phyloP scores from a whole-genome alignment of 495 filamentous ascomycete species.

The Penicillium canescens region DNA sequence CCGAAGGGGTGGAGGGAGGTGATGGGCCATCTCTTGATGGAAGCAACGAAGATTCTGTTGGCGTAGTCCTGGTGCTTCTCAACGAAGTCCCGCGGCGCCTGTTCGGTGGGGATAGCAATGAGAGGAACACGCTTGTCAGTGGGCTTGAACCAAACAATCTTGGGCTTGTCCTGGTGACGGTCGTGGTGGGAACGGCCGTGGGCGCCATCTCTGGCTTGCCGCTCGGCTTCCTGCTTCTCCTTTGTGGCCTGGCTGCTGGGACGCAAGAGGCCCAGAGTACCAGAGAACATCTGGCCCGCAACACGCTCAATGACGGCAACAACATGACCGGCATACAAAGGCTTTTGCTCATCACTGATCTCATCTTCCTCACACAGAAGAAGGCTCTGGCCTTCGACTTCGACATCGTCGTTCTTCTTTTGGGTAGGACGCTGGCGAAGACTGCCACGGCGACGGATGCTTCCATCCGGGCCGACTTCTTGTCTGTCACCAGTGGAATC shows the following conservation, averaged over 20 bases:
- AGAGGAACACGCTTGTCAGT: conserved; percentile 98
- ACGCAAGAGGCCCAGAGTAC: conserved; percentile 87
- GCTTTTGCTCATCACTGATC: conserved; percentile 97
- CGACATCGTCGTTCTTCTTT: conserved; percentile 99
- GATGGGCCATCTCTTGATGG: conserved; percentile 99
- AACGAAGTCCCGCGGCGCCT: conserved; percentile 95
- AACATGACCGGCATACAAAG: conserved; percentile 93
- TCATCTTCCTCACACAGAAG: conserved; percentile 97
- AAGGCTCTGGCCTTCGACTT: conserved; percentile 96
- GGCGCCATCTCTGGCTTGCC: conserved; percentile 83
- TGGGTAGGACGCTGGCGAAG: conserved; percentile 94
- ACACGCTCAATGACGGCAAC: conserved; percentile 97
- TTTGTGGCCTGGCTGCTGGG: conserved; percentile 99
- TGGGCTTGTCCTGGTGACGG: conserved; percentile 92
- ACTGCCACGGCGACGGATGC: conserved; percentile 88
- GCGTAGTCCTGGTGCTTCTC: conserved; percentile 98
- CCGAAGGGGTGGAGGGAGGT: conserved; percentile 99
- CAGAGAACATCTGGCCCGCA: conserved; percentile 98
- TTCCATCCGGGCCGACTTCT: conserved; percentile 69
- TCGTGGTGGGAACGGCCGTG: conserved; percentile 75
- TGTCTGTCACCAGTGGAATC: conserved; percentile 65
- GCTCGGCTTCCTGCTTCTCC: conserved; percentile 98
- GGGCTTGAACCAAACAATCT: conserved; percentile 99
- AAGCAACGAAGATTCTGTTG: conserved; percentile 96
- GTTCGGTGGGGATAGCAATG: conserved; percentile 97